Conservation (phyloP, 2,329 filamentous ascomycete species). For the Aspergillus sp. region DNA sequence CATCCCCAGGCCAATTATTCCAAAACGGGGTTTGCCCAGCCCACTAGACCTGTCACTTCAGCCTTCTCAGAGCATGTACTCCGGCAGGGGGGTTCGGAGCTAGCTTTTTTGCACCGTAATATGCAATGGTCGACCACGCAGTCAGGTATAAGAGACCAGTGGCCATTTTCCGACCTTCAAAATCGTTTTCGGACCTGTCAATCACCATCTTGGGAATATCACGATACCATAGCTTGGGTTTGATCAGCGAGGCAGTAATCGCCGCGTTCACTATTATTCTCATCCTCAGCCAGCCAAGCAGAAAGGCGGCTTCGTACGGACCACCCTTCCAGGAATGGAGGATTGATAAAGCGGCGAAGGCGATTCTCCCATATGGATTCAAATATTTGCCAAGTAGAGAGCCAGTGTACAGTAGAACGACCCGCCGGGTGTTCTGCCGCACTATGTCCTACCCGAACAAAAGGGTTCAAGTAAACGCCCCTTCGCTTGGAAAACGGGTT, state of each 20-base stretch:
- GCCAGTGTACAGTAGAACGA: conserved; percentile 48
- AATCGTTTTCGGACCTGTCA: not conserved
- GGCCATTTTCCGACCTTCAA: not conserved
- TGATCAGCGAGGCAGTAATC: conserved; percentile 58
- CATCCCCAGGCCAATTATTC: not conserved
- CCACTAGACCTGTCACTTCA: not conserved
- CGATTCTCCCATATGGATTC: conserved; percentile 61
- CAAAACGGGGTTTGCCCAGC: not conserved
- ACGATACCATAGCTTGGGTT: conserved; percentile 26
- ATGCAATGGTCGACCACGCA: not conserved
- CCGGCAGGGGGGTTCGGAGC: not conserved
- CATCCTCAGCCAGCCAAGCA: conserved; percentile 31
- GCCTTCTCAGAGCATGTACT: not conserved
- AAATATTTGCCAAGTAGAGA: conserved; percentile 51
- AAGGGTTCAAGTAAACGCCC: conserved; percentile 41
- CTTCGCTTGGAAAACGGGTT: conserved; percentile 30
- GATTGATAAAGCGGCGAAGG: conserved; percentile 36
- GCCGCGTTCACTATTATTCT: conserved; percentile 42
- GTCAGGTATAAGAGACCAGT: not conserved
- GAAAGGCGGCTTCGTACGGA: conserved; percentile 36
- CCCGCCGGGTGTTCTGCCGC: conserved; percentile 23
- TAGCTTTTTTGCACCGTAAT: not conserved
- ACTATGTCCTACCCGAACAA: conserved; percentile 41
- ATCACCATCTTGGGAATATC: not conserved
- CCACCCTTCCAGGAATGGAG: conserved; percentile 32